Conservation (phyloP, 306 rosid species). For the Pyrus betulifolia region DNA sequence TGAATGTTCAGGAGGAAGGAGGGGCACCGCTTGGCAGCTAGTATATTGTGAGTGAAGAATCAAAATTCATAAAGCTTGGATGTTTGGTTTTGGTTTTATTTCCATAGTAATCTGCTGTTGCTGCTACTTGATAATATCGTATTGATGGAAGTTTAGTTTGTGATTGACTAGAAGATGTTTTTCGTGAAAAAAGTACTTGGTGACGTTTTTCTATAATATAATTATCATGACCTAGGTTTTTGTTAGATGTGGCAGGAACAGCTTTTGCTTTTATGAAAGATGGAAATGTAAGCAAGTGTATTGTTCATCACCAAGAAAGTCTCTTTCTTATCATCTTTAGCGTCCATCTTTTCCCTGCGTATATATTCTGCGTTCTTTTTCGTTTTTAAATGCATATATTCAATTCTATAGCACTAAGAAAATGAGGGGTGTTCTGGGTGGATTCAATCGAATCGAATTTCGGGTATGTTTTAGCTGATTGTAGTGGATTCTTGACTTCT, state of each 20-base stretch:
- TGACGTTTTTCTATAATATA: conserved; percentile 1
- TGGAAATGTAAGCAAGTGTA: conserved; percentile 18
- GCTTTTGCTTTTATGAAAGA: not conserved
- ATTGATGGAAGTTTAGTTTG: conserved; percentile 16
- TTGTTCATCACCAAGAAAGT: not conserved
- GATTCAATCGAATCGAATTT: not conserved
- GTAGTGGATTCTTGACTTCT: not conserved
- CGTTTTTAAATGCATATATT: not conserved
- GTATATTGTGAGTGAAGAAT: conserved; percentile 12
- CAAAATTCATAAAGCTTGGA: conserved; percentile 10
- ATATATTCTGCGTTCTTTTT: not conserved
- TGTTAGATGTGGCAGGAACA: conserved; percentile 15
- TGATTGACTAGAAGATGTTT: conserved; percentile 9
- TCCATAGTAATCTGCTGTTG: conserved; percentile 20
- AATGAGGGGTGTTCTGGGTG: not conserved
- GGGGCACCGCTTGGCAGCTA: not conserved
- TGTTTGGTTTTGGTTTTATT: conserved; percentile 11
- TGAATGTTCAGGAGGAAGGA: conserved; percentile 43
- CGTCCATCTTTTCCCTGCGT: not conserved
- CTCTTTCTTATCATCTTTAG: not conserved
- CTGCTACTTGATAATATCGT: conserved; percentile 4
- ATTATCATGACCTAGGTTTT: conserved; percentile 1
- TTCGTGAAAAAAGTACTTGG: not conserved
- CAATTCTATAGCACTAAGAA: not conserved
- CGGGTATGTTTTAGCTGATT: no score